Conservation (phyloP, 768 basidiomycete genomes). For the Termitomyces sp. region DNA sequence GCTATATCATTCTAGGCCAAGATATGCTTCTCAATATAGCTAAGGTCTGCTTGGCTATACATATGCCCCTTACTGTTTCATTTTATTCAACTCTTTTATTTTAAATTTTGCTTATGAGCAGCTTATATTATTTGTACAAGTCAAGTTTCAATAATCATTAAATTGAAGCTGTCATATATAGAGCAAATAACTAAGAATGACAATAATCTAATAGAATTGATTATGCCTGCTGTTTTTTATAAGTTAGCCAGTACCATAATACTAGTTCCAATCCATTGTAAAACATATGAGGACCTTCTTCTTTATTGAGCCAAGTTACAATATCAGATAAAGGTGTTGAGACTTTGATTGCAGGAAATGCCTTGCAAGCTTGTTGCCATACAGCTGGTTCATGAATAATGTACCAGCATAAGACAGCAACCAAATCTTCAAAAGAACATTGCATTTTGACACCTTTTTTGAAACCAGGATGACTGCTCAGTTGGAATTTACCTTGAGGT, state of each 20-base stretch:
- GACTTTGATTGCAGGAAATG: not conserved
- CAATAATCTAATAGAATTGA: too few species aligned
- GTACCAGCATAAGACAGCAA: not conserved
- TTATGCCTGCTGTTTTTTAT: not conserved
- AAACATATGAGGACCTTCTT: not conserved
- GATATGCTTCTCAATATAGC: too few species aligned
- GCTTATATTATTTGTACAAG: too few species aligned
- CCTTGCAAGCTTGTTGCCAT: not conserved
- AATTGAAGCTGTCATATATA: too few species aligned
- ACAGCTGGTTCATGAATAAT: not conserved
- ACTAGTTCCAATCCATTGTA: not conserved
- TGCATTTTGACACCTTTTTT: not conserved
- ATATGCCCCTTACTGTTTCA: too few species aligned
- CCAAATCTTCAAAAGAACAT: not conserved
- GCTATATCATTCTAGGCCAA: too few species aligned
- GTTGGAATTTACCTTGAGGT: not conserved
- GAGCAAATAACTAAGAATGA: too few species aligned
- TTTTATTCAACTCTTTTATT: too few species aligned
- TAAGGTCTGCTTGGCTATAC: too few species aligned
- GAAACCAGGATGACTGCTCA: not conserved
- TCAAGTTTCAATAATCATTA: too few species aligned
- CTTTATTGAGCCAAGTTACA: not conserved
- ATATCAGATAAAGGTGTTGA: not conserved
- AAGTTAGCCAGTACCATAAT: not conserved
- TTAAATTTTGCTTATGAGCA: too few species aligned